Evolutionary conservation across 2,329 filamentous ascomycete genomes (phyloP).

Genomic region (Podosphaera leucotricha): DNA sequence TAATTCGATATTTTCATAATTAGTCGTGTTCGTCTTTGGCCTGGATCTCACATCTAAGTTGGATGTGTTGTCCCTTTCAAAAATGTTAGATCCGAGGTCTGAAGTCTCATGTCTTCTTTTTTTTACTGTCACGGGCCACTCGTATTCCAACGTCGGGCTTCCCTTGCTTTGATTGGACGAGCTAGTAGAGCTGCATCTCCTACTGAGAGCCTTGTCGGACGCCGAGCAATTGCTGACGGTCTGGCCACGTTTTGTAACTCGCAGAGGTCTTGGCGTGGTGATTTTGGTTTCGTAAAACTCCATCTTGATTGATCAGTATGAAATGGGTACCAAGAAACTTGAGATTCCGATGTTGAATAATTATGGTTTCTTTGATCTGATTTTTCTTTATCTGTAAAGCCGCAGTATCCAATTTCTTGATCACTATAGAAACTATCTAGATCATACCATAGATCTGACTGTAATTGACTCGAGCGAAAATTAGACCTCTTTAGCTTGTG

Average conservation of each 20-base stretch:
- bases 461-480: slow-evolving; percentile 14
- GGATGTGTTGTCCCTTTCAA: neutral
- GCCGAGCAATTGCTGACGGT: slow-evolving; percentile 11
- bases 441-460: slow-evolving; percentile 18
- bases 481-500: slow-evolving; percentile 15
- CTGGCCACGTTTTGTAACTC: slow-evolving; percentile 23
- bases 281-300: slow-evolving; percentile 17
- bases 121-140: slow-evolving; percentile 14
- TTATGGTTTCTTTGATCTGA: slow-evolving; percentile 2
- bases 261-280: slow-evolving; percentile 22
- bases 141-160: slow-evolving; percentile 9
- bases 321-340: slow-evolving; percentile 17
- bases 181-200: slow-evolving; percentile 8
- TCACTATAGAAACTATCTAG: slow-evolving; percentile 16
- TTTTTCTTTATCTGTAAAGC: slow-evolving; percentile 8
- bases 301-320: slow-evolving; percentile 12
- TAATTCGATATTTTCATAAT: neutral
- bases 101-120: slow-evolving; percentile 9
- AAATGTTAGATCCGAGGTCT: neutral
- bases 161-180: slow-evolving; percentile 10
- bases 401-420: slow-evolving; percentile 8
- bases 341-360: neutral
- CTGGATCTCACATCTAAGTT: neutral
- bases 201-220: slow-evolving; percentile 6
- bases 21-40: too few relatives aligned